phyloP scores from a whole-genome alignment of 495 filamentous ascomycete species.

The Collariella sp. region DNA sequence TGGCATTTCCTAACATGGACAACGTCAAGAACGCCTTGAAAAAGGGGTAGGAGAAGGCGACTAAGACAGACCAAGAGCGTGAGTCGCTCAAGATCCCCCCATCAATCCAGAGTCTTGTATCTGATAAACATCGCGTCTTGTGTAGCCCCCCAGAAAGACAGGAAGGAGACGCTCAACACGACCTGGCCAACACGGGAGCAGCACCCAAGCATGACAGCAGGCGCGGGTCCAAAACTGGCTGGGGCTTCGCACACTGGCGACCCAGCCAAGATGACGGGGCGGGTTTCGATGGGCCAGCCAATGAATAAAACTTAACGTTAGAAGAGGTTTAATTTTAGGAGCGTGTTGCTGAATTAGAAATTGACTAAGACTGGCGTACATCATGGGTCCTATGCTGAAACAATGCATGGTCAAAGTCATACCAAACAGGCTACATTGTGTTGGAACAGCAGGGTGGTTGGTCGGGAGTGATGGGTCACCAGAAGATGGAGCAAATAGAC shows the following conservation, averaged over 20 bases:
- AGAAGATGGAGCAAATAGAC: too few species aligned
- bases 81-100: background rate
- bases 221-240: background rate
- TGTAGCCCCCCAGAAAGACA: background rate
- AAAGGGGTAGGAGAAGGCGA: slow-evolving; percentile 13
- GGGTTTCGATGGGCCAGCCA: slow-evolving; percentile 2
- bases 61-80: slow-evolving; percentile 9
- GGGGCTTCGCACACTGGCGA: background rate
- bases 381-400: too few species aligned
- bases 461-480: too few species aligned
- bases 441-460: too few species aligned
- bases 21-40: slow-evolving; percentile 5
- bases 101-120: background rate
- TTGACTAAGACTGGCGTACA: too few species aligned
- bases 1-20: background rate
- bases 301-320: background rate
- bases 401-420: too few species aligned
- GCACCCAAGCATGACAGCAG: slow-evolving; percentile 7
- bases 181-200: slow-evolving; percentile 9
- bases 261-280: background rate
- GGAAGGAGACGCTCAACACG: slow-evolving; percentile 4
- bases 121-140: background rate
- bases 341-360: too few species aligned
- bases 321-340: background rate
- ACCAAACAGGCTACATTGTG: too few species aligned